Evolutionary conservation across 176 grass and related monocot species (phyloP).

Genomic region (Juncus inflexus): DNA sequence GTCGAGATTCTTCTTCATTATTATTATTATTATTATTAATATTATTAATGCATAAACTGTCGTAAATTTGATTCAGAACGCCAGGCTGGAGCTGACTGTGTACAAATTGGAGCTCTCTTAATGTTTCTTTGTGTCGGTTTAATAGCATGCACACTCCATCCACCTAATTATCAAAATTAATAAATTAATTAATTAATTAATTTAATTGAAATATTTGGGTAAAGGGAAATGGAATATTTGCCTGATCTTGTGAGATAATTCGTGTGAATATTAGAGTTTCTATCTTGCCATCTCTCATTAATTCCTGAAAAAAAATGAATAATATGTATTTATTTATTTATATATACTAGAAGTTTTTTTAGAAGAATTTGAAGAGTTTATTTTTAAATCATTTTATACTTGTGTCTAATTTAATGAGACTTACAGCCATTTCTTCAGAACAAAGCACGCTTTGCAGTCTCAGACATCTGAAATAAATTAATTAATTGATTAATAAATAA

Average conservation of each 20-base stretch:
- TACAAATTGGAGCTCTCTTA: conserved; percentile 34
- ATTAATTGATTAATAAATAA: conserved; percentile 15
- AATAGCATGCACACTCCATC: conserved; percentile 37
- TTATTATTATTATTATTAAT: too few relatives aligned
- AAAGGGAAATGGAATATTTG: conserved; percentile 20
- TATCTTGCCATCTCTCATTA: conserved; percentile 33
- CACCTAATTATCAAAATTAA: conserved; percentile 24
- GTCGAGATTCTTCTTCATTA: conserved; percentile 21
- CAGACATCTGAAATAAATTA: conserved; percentile 30
- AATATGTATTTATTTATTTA: conserved; percentile 7
- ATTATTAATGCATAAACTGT: conserved; percentile 6
- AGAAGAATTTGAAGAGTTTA: conserved; percentile 4
- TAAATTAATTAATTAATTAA: not conserved
- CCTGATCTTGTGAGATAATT: conserved; percentile 41
- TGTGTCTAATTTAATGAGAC: not conserved
- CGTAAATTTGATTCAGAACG: conserved; percentile 28
- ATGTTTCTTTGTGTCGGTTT: conserved; percentile 31
- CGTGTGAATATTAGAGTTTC: conserved; percentile 37
- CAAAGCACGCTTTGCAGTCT: conserved; percentile 50
- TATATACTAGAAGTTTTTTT: not conserved
- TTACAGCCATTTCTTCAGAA: conserved; percentile 39
- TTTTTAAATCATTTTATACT: conserved; percentile 10
- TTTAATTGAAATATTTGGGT: not conserved
- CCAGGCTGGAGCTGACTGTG: conserved; percentile 23
- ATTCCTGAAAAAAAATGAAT: conserved; percentile 27